Percentiles rank a stretch among this genome's conserved stretches.
Conservation (phyloP, 2,329 filamentous ascomycete genomes). For the Scolecobasidium constrictum region DNA sequence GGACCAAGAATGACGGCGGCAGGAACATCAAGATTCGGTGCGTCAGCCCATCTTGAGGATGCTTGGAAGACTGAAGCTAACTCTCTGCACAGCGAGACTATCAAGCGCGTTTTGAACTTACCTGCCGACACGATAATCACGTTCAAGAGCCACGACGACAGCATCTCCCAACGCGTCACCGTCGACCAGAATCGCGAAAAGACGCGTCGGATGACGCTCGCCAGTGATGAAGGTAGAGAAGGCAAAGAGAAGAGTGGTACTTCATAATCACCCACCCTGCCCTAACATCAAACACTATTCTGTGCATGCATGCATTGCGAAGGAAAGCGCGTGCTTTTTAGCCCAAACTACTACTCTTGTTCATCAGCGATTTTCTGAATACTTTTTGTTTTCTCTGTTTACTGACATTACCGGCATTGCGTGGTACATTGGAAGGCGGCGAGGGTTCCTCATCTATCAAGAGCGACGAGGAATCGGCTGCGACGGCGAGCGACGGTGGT, state of each 20-base stretch:
- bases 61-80: constrained; percentile 16
- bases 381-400: no score
- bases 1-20: constrained; percentile 88
- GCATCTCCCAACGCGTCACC: constrained; percentile 80
- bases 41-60: constrained; percentile 19
- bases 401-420: no score
- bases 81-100: constrained; percentile 64
- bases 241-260: constrained; percentile 22
- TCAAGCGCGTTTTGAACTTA: constrained; percentile 81
- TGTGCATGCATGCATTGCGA: no score
- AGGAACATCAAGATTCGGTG: constrained; percentile 95
- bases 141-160: constrained; percentile 94
- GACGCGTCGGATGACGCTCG: constrained; percentile 32
- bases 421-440: no score
- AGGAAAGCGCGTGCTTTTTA: no score
- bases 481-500: no score
- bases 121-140: constrained; percentile 82
- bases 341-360: no score
- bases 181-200: constrained; percentile 91
- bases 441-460: no score
- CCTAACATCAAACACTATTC: no score
- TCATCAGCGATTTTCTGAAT: no score
- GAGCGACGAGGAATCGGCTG: no score
- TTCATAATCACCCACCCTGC: no score
- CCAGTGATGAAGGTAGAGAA: constrained; percentile 20